Base-by-base conservation (phyloP, 1,284 basidiomycete genomes). In the Papiliotrema nemorosa region DNA sequence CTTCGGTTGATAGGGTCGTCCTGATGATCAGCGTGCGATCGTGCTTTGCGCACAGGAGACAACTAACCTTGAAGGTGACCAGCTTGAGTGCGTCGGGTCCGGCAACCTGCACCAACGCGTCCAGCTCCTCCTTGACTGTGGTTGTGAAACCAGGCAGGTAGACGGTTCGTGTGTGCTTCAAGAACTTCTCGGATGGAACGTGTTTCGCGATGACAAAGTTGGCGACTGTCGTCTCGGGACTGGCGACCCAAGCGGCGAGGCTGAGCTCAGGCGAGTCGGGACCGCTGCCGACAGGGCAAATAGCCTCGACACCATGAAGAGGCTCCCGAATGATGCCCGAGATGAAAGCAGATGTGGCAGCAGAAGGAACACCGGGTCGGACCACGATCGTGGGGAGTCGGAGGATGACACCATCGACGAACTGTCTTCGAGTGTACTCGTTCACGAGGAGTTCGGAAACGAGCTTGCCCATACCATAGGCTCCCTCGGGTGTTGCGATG, bases 281-380 rank as follows among this genome's bases (percentile, higher is more conserved):
- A n/a, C 54, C 49, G 54, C 61, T 52, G n/a, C 71, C 73, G 49
- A 84, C 79, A 14, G 82, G 82, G 66, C 82, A 84, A 48, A 79
- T 64, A 22, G 79, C 72, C 52, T 77, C 66, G 22, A 77, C 52
- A 27, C 82, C 82, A 51, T 81, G 77, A 0, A 85, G 73, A 0
- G 83, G 83, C 63, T 84, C 83, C 16, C 83, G 78, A 51, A 84
- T 80, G 64, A 85, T 80, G 29, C 80, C 82, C 71, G 64, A 83
- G 53, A 84, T 77, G 72, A 84, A 84, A 3, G 81, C 76, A 3
- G 81, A 82, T 2, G 81, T 80, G 1, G 83, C 83, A 5, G 78
- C 78, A 3, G 81, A 76, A 1, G 83, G 82, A 3, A 73, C 72
- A 48, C 82, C 69, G 3, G 82, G 77, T 42, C 82, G 78, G 35